Base-by-base conservation (phyloP, 2,329 filamentous ascomycete genomes). In the Colletotrichum karsti region DNA sequence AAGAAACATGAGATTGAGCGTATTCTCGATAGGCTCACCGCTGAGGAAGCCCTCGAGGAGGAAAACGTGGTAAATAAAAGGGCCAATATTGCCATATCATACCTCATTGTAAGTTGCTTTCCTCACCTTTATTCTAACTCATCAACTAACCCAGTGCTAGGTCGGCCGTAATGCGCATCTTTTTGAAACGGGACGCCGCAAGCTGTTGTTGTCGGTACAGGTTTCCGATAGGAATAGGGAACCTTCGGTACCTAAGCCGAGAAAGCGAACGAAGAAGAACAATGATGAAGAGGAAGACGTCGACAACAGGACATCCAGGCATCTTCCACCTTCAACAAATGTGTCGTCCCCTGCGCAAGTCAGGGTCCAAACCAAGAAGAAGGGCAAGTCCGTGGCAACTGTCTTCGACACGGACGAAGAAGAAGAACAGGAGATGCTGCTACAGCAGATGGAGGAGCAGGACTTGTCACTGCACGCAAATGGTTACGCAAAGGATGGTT, bases 1-100 rank as follows among this genome's bases (percentile, higher is more conserved):
- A 90, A 92, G 65, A 90, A 92, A 73, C 89, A 91, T 37, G 93
- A 97, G 74, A 86, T 94, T 12, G 92, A 97, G 75, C 91, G 94
- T 41, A 85, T 98, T n/a, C 93, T 98, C 73, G 90, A 93, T 74
- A 86, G 88, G 53, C 84, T 99, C 9, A 82, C 93, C 7, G 87
- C 87, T 5, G 92, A 97, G 74, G 91, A 91, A 48, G 93, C 91
- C 6, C 81, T 99, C 26, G 79, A 77, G 13, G 94, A 98, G 79
- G 82, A 91, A 35, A 93, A 93, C 74, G 82, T 88, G 55, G 82
- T 90, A 63, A 92, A 91, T 75, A 81, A 77, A 70, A 82, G 81
- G 46, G 82, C 82, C 51, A 88, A 88, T 5, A 95, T 97, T 76
- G 88, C 93, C 1, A 88, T 90, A 59, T 90, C 92, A 71, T 97